These are phyloP conservation scores for Mrakia frigida DNA, from an alignment of 768 basidiomycete species.

Conservation along the genomic window DNA sequence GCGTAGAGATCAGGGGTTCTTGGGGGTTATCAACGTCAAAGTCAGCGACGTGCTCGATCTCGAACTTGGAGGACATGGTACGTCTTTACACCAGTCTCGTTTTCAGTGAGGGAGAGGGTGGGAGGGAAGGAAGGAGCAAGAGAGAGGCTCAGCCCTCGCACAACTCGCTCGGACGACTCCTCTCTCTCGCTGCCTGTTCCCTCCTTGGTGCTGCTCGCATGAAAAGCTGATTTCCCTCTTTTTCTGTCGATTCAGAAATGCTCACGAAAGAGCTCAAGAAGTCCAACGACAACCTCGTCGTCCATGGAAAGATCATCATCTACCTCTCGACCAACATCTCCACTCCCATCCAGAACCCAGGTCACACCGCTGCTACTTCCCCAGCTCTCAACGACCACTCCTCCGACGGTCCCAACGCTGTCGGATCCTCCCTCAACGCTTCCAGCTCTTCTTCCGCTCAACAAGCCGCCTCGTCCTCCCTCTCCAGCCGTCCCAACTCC, in stretches of 20 bases:
- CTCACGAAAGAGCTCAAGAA: constrained; percentile 94
- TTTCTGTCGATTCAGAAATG: constrained; percentile 63
- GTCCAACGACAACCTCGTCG: constrained; percentile 96
- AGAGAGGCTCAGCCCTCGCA: neutral
- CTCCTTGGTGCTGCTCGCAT: neutral
- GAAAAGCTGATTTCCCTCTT: neutral
- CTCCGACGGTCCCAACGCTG: constrained; percentile 64
- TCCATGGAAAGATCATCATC: constrained; percentile 95
- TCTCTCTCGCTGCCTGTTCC: neutral
- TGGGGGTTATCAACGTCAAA: constrained; percentile 93
- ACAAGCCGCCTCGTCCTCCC: neutral
- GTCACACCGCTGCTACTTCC: constrained; percentile 51
- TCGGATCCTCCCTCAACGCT: constrained; percentile 45
- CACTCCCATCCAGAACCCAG: constrained; percentile 77
- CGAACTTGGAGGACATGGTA: constrained; percentile 88
- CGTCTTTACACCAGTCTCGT: constrained; percentile 41
- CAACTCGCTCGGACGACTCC: neutral
- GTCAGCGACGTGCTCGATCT: constrained; percentile 87
- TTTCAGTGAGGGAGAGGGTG: neutral
- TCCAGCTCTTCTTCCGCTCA: neutral
- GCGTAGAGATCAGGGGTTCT: constrained; percentile 92
- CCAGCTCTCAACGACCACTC: constrained; percentile 49
- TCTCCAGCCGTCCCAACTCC: constrained; percentile 3
- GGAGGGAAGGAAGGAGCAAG: neutral
- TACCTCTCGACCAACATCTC: constrained; percentile 88